Evolutionary conservation across 441 rosid species (phyloP).

Genomic region (Erodium moschatum): DNA sequence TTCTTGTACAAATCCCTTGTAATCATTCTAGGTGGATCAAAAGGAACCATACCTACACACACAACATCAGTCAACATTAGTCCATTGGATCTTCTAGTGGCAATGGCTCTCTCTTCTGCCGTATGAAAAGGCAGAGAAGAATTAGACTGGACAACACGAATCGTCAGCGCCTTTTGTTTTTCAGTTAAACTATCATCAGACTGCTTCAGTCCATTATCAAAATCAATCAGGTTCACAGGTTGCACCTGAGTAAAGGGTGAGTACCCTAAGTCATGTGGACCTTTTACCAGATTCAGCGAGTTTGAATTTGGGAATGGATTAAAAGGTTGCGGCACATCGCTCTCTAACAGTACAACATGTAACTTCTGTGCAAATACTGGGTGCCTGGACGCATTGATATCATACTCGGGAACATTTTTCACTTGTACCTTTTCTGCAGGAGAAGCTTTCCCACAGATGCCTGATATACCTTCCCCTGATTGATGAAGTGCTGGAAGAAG

Average conservation of each 20-base stretch:
- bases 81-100: constrained; percentile 28
- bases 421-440: constrained; percentile 71
- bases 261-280: no score
- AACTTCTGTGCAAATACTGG: no score
- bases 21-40: constrained; percentile 19
- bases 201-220: no score
- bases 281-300: no score
- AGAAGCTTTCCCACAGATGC: constrained; percentile 39
- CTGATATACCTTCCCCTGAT: constrained; percentile 35
- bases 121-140: constrained; percentile 28
- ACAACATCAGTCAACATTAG: constrained; percentile 20
- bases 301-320: no score
- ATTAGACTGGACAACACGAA: constrained; percentile 21
- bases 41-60: constrained; percentile 20
- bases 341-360: no score
- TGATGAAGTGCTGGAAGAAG: constrained; percentile 39
- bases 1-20: constrained; percentile 15
- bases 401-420: constrained; percentile 76
- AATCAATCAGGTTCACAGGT: no score
- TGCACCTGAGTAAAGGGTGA: no score
- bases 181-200: no score
- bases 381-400: constrained; percentile 43
- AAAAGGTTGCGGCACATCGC: no score
- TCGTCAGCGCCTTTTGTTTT: no score
- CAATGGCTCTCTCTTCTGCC: constrained; percentile 27